A percentile compares a stretch with the other conserved stretches of the same genome.
phyloP scores from a whole-genome alignment of 176 grass and related monocot species.

The Triticum aestivum region DNA sequence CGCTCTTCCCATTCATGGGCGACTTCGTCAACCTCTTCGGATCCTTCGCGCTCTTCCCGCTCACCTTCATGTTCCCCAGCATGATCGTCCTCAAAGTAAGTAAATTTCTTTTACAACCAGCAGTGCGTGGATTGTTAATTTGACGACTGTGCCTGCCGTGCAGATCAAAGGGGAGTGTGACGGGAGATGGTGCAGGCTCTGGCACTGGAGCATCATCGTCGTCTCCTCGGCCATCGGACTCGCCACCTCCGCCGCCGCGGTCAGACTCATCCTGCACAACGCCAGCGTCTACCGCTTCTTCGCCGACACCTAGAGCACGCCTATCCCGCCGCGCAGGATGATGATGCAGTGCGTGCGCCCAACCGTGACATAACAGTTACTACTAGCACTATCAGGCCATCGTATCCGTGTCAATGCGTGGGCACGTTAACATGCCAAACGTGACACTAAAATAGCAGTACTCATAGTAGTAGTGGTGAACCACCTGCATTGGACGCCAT shows the following conservation, averaged over 20 bases:
- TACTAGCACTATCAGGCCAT: not conserved
- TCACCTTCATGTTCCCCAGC: conserved; percentile 87
- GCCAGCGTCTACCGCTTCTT: conserved; percentile 68
- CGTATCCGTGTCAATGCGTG: not conserved
- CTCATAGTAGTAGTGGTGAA: not conserved
- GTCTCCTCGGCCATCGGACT: conserved; percentile 47
- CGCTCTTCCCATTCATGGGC: conserved; percentile 88
- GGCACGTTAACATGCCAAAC: not conserved
- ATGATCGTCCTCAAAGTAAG: conserved; percentile 45
- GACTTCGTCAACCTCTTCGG: conserved; percentile 91
- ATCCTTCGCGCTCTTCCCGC: conserved; percentile 78
- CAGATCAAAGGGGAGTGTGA: conserved; percentile 38
- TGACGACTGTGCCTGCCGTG: too few relatives aligned
- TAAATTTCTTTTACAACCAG: too few relatives aligned
- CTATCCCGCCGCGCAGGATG: not conserved
- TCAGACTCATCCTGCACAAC: conserved; percentile 55
- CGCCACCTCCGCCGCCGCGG: conserved; percentile 55
- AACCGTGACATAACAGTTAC: too few relatives aligned
- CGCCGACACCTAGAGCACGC: conserved; percentile 26
- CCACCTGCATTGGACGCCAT: not conserved
- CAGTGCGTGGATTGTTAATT: too few relatives aligned
- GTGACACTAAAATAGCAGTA: not conserved
- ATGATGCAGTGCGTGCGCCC: not conserved
- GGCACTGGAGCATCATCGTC: conserved; percentile 63
- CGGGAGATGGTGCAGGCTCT: conserved; percentile 43